Conservation (phyloP, 1,284 basidiomycete genomes). For the Boletus smithii region DNA sequence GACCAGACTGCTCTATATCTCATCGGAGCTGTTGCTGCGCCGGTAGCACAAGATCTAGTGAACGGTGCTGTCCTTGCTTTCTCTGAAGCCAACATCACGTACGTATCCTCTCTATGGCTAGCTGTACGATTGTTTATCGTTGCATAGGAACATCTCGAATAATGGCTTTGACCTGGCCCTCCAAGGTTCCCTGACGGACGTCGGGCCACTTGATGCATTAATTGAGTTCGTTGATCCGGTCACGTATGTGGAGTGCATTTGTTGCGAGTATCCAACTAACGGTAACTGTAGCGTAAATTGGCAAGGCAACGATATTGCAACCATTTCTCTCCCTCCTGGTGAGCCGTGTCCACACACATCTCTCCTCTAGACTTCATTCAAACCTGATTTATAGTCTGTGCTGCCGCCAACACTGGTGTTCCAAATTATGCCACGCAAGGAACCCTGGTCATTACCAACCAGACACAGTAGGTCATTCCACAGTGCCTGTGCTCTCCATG, state of each 20-base stretch:
- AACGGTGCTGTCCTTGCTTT: constrained; percentile 57
- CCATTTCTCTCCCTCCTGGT: constrained; percentile 60
- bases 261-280: constrained; percentile 5
- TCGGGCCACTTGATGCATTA: constrained; percentile 63
- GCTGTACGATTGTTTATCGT: constrained; percentile 49
- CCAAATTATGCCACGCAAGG: constrained; percentile 58
- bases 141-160: constrained; percentile 50
- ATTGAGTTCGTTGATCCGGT: constrained; percentile 62
- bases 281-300: constrained; percentile 49
- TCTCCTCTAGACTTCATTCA: background rate
- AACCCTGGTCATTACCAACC: constrained; percentile 53
- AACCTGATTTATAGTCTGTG: constrained; percentile 49
- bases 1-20: constrained; percentile 66
- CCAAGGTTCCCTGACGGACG: constrained; percentile 55
- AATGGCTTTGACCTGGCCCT: constrained; percentile 61
- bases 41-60: constrained; percentile 68
- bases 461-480: constrained; percentile 38
- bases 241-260: constrained; percentile 32
- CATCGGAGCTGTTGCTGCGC: constrained; percentile 65
- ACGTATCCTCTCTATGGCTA: constrained; percentile 32
- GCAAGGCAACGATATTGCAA: constrained; percentile 66
- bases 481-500: background rate
- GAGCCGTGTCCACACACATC: constrained; percentile 7
- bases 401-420: constrained; percentile 63
- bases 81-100: constrained; percentile 61